phyloP scores from a whole-genome alignment of 2,329 filamentous ascomycete genomes.

The Fusarium sp. region DNA sequence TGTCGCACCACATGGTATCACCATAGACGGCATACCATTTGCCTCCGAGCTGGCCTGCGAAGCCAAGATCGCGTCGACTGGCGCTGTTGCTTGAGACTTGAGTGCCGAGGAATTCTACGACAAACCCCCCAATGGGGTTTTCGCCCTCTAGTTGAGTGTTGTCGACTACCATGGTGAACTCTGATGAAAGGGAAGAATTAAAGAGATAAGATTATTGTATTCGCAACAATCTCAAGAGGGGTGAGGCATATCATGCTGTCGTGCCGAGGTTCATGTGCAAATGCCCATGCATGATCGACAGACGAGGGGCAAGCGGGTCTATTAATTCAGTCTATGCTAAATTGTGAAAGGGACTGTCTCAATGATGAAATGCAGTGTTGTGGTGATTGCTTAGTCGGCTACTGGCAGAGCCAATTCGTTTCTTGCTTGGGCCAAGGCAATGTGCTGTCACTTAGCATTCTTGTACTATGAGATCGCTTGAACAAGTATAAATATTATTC shows the following conservation, averaged over 20 bases:
- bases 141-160: slow-evolving; percentile 53
- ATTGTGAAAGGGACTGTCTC: too few relatives aligned
- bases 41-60: slow-evolving; percentile 50
- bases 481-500: too few relatives aligned
- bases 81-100: slow-evolving; percentile 53
- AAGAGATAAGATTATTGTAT: background rate
- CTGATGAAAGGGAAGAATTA: background rate
- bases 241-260: background rate
- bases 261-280: slow-evolving; percentile 32
- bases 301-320: background rate
- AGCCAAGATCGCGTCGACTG: slow-evolving; percentile 53
- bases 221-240: background rate
- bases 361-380: too few relatives aligned
- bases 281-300: slow-evolving; percentile 13
- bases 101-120: slow-evolving; percentile 49
- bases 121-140: slow-evolving; percentile 49
- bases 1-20: slow-evolving; percentile 49
- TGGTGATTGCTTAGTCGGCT: too few relatives aligned
- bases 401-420: too few relatives aligned
- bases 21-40: slow-evolving; percentile 55
- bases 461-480: too few relatives aligned
- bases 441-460: too few relatives aligned
- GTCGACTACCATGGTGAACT: slow-evolving; percentile 40
- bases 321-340: too few relatives aligned
- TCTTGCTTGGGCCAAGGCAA: too few relatives aligned